A percentile compares a stretch with the other conserved stretches of the same genome.
phyloP scores from a whole-genome alignment of 257 asterid species.

The Cordia subcordata region DNA sequence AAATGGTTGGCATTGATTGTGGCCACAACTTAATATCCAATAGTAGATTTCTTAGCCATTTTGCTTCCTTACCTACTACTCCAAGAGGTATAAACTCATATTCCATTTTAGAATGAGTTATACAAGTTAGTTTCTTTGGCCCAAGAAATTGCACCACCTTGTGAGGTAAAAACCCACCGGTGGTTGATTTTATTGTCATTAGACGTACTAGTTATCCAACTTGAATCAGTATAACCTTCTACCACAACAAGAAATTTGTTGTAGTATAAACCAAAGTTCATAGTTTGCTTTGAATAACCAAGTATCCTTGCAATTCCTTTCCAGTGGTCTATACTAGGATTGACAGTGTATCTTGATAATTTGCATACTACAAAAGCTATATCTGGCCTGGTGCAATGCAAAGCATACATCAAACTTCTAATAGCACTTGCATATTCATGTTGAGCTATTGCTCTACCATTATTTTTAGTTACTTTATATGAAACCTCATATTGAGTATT shows the following conservation, averaged over 20 bases:
- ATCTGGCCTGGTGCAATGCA: no score
- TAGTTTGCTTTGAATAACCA: background rate
- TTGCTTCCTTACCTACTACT: background rate
- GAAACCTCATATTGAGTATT: no score
- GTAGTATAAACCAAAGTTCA: background rate
- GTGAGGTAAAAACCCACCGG: background rate
- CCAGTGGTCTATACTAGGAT: no score
- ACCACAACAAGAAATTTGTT: background rate
- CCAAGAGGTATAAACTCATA: background rate
- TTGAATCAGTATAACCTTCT: background rate
- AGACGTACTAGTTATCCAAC: background rate
- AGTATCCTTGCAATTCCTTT: background rate
- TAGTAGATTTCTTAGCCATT: conserved; percentile 1
- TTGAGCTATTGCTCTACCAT: no score
- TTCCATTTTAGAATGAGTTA: background rate
- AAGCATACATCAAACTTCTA: no score
- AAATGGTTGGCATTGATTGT: background rate
- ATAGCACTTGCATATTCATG: no score
- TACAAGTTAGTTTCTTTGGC: conserved; percentile 1
- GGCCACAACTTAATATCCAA: background rate
- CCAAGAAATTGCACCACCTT: background rate
- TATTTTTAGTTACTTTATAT: no score
- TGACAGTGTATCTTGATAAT: no score
- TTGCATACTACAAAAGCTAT: no score
- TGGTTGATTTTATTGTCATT: background rate